These are phyloP conservation scores for Colletotrichum destructivum DNA, from an alignment of 2,329 filamentous ascomycete species.

Conservation along the genomic window DNA sequence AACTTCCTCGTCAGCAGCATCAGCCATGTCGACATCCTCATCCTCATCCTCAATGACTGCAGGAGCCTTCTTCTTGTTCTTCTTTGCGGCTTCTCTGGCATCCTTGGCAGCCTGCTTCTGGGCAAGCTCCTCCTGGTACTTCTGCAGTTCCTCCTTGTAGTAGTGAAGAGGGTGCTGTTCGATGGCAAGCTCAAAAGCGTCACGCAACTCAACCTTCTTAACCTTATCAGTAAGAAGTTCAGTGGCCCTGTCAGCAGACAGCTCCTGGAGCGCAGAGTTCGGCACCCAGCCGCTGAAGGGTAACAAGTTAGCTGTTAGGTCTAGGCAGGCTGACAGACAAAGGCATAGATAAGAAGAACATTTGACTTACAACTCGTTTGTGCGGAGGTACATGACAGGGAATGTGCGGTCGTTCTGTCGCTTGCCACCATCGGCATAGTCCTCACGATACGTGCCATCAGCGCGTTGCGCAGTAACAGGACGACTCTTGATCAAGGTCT, in stretches of 20 bases:
- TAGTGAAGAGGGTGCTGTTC: conserved; percentile 83
- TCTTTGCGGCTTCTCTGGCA: conserved; percentile 64
- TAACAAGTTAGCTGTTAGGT: conserved; percentile 21
- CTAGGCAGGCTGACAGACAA: not conserved
- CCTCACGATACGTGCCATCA: conserved; percentile 90
- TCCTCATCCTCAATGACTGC: conserved; percentile 68
- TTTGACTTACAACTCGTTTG: conserved; percentile 93
- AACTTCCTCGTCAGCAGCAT: conserved; percentile 70
- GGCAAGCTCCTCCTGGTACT: conserved; percentile 77
- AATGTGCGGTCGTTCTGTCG: conserved; percentile 88
- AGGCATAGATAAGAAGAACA: not conserved
- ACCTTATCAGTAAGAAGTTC: conserved; percentile 81
- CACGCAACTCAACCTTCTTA: conserved; percentile 79
- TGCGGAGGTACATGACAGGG: conserved; percentile 94
- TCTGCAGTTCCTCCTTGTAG: conserved; percentile 85
- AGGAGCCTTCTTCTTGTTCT: conserved; percentile 63
- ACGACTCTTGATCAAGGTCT: conserved; percentile 80
- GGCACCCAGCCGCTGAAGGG: conserved; percentile 85
- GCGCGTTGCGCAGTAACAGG: conserved; percentile 86
- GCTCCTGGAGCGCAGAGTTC: conserved; percentile 85
- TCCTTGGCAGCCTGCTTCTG: conserved; percentile 68
- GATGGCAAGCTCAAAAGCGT: conserved; percentile 85
- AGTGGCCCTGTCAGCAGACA: conserved; percentile 81
- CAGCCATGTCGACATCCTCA: conserved; percentile 74
- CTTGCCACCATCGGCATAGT: conserved; percentile 90